Evolutionary conservation across 768 basidiomycete genomes (phyloP).

Genomic region (Panaeolus papilionaceus): DNA sequence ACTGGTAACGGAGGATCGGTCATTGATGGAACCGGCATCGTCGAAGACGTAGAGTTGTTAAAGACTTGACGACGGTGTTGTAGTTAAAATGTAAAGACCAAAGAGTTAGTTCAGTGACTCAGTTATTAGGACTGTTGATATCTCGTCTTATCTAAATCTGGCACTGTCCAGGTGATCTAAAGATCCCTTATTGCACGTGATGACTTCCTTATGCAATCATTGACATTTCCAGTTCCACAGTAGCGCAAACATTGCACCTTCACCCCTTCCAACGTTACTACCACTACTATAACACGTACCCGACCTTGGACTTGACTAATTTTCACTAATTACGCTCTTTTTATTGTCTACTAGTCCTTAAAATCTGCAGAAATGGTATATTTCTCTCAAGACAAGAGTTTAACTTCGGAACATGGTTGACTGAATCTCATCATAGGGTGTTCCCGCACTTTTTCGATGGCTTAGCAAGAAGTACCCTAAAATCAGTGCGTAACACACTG

Average conservation of each 20-base stretch:
- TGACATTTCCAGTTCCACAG: constrained; percentile 9
- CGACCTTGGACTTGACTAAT: constrained; percentile 4
- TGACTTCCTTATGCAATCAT: constrained; percentile 6
- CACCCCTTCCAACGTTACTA: constrained; percentile 1
- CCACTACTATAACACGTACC: not conserved
- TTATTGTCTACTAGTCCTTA: not conserved
- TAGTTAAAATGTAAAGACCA: not conserved
- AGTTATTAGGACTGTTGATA: not conserved
- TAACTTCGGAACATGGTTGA: not conserved
- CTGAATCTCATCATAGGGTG: constrained; percentile 65
- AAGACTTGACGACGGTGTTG: not conserved
- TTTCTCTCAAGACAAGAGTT: not conserved
- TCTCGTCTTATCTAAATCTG: constrained; percentile 14
- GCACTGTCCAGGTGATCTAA: not conserved
- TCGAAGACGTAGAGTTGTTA: not conserved
- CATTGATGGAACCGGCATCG: constrained; percentile 43
- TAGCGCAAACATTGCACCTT: not conserved
- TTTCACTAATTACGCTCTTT: constrained; percentile 9
- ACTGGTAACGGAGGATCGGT: constrained; percentile 29
- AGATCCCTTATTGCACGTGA: not conserved
- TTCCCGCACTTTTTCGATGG: constrained; percentile 98
- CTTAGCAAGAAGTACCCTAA: constrained; percentile 98
- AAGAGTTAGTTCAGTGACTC: constrained; percentile 1
- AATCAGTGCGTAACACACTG: constrained; percentile 66
- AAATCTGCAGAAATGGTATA: not conserved